Conservation (phyloP, 228 moss, liverwort and hornwort genomes). For the Sphagnum magellanicum region DNA sequence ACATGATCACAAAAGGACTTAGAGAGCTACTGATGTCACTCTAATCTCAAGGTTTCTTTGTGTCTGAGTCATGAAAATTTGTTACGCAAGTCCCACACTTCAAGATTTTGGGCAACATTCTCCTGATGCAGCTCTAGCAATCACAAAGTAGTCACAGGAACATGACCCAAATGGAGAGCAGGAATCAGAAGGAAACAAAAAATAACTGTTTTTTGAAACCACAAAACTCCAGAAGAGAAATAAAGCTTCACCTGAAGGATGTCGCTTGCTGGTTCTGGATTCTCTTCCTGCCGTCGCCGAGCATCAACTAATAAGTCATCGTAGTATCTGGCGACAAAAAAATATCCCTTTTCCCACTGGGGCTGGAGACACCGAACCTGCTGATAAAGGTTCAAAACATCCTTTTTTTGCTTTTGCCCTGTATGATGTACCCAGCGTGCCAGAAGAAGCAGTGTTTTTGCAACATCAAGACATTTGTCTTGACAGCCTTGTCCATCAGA, state of each 20-base stretch:
- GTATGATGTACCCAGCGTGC: constrained; percentile 99
- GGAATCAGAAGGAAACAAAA: too few relatives aligned
- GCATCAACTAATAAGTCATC: constrained; percentile 98
- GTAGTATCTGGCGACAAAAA: constrained; percentile 97
- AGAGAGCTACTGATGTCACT: too few relatives aligned
- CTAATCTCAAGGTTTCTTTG: too few relatives aligned
- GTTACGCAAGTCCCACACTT: too few relatives aligned
- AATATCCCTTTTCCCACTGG: constrained; percentile 98
- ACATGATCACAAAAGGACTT: too few relatives aligned
- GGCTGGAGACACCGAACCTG: constrained; percentile 91
- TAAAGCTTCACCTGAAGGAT: constrained; percentile 26
- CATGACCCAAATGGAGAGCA: too few relatives aligned
- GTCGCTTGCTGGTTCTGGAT: constrained; percentile 47
- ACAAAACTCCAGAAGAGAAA: too few relatives aligned
- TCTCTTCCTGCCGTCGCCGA: constrained; percentile 89
- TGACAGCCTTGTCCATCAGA: constrained; percentile 60
- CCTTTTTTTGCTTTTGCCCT: constrained; percentile 93
- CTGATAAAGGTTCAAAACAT: constrained; percentile 74
- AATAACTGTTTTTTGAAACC: too few relatives aligned
- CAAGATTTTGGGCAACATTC: too few relatives aligned
- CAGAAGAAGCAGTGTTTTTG: constrained; percentile 81
- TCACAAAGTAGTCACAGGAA: too few relatives aligned
- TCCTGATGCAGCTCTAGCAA: too few relatives aligned
- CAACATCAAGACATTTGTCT: constrained; percentile 83
- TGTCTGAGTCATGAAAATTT: too few relatives aligned